A percentile compares a stretch with the other conserved stretches of the same genome.
Conservation (phyloP, 139 green algal species). For the Chlorella sp. region DNA sequence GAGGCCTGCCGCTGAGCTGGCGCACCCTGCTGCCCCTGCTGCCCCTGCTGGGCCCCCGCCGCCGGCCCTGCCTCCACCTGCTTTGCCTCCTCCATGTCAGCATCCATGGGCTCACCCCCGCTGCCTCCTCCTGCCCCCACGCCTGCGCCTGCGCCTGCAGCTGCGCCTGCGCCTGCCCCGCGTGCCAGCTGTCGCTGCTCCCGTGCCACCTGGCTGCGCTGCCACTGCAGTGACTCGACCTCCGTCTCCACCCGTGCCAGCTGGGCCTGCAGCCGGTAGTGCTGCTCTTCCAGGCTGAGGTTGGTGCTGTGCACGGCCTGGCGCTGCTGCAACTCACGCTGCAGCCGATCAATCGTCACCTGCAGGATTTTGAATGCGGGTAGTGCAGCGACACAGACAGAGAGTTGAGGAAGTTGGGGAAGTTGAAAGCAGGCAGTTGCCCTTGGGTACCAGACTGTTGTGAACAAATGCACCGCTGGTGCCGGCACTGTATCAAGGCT, state of each 20-base stretch:
- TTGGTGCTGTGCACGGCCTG: background rate
- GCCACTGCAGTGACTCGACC: background rate
- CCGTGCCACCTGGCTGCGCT: background rate
- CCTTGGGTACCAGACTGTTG: too few relatives aligned
- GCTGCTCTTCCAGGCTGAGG: background rate
- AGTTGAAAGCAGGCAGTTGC: too few relatives aligned
- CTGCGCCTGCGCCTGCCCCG: background rate
- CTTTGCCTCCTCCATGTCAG: background rate
- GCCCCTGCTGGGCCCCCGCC: background rate
- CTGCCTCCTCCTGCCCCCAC: background rate
- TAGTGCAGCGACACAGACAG: too few relatives aligned
- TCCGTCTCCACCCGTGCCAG: constrained; percentile 2
- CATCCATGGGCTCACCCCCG: background rate
- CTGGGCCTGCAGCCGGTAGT: constrained; percentile 20
- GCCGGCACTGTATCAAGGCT: background rate
- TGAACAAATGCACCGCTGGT: background rate
- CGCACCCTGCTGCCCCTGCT: background rate
- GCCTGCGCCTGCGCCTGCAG: background rate
- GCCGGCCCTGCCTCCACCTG: background rate
- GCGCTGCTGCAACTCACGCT: background rate
- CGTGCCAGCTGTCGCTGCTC: background rate
- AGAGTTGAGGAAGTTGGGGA: too few relatives aligned
- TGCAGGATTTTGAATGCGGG: background rate
- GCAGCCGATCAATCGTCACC: background rate
- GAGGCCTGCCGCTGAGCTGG: background rate